phyloP scores from a whole-genome alignment of 306 rosid species.

The Rosa lucieae region DNA sequence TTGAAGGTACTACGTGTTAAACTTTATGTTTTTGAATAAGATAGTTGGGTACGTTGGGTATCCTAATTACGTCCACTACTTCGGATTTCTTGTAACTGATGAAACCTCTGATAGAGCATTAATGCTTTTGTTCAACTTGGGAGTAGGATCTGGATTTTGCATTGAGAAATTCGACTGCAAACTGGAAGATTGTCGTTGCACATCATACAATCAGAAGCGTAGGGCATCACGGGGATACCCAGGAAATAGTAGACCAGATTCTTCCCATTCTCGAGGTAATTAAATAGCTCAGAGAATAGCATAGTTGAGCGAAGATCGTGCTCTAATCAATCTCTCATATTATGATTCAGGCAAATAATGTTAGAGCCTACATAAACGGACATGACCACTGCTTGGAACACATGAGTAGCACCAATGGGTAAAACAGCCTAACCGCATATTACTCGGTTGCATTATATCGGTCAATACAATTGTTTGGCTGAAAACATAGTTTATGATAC shows the following conservation, averaged over 20 bases:
- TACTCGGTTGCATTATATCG: background rate
- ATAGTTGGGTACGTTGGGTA: too few species aligned
- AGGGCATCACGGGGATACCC: constrained; percentile 62
- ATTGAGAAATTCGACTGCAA: constrained; percentile 52
- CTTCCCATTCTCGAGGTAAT: constrained; percentile 72
- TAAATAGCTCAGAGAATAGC: constrained; percentile 9
- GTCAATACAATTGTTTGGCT: too few species aligned
- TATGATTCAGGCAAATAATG: constrained; percentile 50
- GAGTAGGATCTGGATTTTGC: constrained; percentile 43
- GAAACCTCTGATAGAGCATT: background rate
- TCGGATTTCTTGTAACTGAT: too few species aligned
- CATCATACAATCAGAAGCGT: constrained; percentile 70
- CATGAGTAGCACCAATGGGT: constrained; percentile 50
- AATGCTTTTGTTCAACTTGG: background rate
- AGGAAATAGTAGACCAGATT: constrained; percentile 54
- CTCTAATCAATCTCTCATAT: background rate
- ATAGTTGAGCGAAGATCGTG: background rate
- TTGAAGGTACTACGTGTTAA: constrained; percentile 41
- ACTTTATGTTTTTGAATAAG: too few species aligned
- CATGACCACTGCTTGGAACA: constrained; percentile 80
- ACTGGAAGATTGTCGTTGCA: constrained; percentile 74
- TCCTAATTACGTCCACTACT: too few species aligned
- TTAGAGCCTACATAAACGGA: constrained; percentile 71
- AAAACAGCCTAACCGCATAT: background rate
- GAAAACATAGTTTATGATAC: constrained; percentile 12